Base-by-base conservation (phyloP, 768 basidiomycete genomes). In the Kwoniella sp. region DNA sequence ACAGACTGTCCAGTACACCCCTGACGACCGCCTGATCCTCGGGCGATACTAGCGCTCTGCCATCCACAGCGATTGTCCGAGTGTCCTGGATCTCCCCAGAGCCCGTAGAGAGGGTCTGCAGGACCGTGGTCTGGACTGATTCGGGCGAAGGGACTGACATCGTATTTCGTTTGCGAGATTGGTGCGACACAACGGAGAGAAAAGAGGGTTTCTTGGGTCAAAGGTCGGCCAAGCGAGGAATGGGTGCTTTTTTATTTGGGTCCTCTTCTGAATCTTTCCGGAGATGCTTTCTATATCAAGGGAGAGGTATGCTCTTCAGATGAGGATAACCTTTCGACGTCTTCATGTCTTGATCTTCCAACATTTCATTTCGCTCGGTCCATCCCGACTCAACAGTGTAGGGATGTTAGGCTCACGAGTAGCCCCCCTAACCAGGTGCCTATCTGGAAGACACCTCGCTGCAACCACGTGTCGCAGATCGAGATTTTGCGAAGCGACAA, bases 1-100 rank as follows among this genome's bases (percentile, higher is more conserved):
- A 82, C 59, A 99, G 84, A 29, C 92, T 95, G 82, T 96, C 97
- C 72, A 99, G 84, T 1, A 91, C 93, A 69, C 92, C 92, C 53
- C 94, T 88, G 72, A 98, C 86, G 58, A 84, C 84, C 71, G 89
- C 88, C 84, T 97, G 95, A 29, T 76, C 76, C 23, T 81, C 78
- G 3, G 71, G 55, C 11, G 65, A 61, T 1, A 58, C 38, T 38
- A 81, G 69, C 0, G 58, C 57, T 28, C 52, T 55, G 0, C 71
- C 75, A 60, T 75, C 58, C 48, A 73, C 62, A 7, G 57, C 17
- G 64, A 83, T 73, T 23, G 63, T 31, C 26, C 81, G 69, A 3
- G 82, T 74, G 68, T 83, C 82, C 23, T 67, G 47, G 58, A 82
- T 80, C 12, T 72, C 63, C 15, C 72, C 71, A n/a, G 77, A 78